Conservation (phyloP, 2,329 filamentous ascomycete species). For the Paecilomyces variotii region DNA sequence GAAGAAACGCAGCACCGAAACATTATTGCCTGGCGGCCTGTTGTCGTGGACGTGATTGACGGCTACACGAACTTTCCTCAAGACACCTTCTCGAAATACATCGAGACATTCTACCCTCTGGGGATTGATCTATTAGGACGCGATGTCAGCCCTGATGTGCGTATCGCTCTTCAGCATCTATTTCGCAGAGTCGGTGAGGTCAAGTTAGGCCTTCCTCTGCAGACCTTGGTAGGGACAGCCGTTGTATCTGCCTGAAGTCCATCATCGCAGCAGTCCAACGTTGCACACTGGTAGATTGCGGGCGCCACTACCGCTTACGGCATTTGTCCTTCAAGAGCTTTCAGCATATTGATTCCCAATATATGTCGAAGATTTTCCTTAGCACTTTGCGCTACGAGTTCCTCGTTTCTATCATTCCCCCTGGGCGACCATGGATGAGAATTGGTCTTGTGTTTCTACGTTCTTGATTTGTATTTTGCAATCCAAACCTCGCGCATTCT, state of each 20-base stretch:
- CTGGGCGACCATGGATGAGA: slow-evolving; percentile 1
- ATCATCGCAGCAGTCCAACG: slow-evolving; percentile 21
- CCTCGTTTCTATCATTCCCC: not conserved
- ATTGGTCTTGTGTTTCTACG: not conserved
- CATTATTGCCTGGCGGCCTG: slow-evolving; percentile 92
- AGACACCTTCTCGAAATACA: slow-evolving; percentile 69
- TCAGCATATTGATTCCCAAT: slow-evolving; percentile 5
- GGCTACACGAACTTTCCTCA: slow-evolving; percentile 80
- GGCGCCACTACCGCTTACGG: slow-evolving; percentile 6
- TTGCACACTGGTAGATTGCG: slow-evolving; percentile 21
- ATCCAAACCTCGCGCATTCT: not conserved
- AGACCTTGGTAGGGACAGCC: slow-evolving; percentile 18
- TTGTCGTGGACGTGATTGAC: slow-evolving; percentile 93
- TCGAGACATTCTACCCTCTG: slow-evolving; percentile 78
- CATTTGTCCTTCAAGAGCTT: not conserved
- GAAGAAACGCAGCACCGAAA: slow-evolving; percentile 96
- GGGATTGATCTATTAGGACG: slow-evolving; percentile 73
- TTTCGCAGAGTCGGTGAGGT: slow-evolving; percentile 78
- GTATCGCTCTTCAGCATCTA: slow-evolving; percentile 67
- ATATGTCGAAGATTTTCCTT: slow-evolving; percentile 6
- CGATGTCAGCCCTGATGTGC: slow-evolving; percentile 72
- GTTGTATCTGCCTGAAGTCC: slow-evolving; percentile 25
- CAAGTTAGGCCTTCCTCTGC: slow-evolving; percentile 38
- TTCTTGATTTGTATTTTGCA: slow-evolving; percentile 1
- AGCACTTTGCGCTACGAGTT: slow-evolving; percentile 3